These are phyloP conservation scores for Metschnikowia drakensbergensis DNA, from an alignment of 805 yeast species.

Conservation along the genomic window DNA sequence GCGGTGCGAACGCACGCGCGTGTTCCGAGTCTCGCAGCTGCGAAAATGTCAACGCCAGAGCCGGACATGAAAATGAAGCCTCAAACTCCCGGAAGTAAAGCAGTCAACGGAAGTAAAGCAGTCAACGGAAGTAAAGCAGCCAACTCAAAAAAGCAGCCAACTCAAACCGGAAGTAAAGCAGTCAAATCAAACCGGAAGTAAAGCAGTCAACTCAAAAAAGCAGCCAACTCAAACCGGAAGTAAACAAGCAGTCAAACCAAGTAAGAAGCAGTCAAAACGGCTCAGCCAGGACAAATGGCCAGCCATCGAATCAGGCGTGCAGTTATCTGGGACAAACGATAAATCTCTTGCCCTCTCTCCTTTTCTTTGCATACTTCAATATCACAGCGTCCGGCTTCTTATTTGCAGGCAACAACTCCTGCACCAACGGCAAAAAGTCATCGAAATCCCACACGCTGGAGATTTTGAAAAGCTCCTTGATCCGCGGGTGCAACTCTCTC, in stretches of 20 bases:
- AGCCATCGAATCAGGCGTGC: not conserved
- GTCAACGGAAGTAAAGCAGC: too few relatives aligned
- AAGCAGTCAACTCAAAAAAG: too few relatives aligned
- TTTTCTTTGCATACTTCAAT: constrained; percentile 36
- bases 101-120: too few relatives aligned
- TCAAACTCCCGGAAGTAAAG: too few relatives aligned
- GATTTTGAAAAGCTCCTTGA: constrained; percentile 32
- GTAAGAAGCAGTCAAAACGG: too few relatives aligned
- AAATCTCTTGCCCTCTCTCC: constrained; percentile 31
- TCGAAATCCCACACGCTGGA: constrained; percentile 36
- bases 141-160: too few relatives aligned
- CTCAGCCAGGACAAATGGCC: too few relatives aligned
- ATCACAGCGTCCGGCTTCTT: constrained; percentile 37
- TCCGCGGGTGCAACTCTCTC: constrained; percentile 22
- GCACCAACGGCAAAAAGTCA: constrained; percentile 36
- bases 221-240: too few relatives aligned
- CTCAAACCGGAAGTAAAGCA: too few relatives aligned
- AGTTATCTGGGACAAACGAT: constrained; percentile 22
- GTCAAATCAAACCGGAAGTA: too few relatives aligned
- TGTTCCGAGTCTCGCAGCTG: not conserved
- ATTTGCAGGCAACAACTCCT: constrained; percentile 28
- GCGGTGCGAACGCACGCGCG: constrained; percentile 3
- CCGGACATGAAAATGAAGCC: not conserved
- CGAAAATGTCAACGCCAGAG: not conserved
- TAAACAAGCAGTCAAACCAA: too few relatives aligned